Percentiles rank a stretch among this genome's conserved stretches.
These are phyloP conservation scores for Eutypella sp. DNA, from an alignment of 2,329 filamentous ascomycete species.

Conservation along the genomic window DNA sequence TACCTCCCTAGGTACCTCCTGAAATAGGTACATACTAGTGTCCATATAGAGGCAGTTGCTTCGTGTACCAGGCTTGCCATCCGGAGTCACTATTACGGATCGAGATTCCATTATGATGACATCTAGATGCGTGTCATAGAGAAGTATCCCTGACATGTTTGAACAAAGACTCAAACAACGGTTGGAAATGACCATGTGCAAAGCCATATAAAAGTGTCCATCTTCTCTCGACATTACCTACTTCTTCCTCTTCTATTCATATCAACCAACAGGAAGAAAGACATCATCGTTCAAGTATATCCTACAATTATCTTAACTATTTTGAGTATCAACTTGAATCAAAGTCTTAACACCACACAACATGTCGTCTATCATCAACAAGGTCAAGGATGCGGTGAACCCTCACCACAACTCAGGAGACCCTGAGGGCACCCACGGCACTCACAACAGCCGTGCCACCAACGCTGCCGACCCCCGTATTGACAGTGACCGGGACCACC, in stretches of 20 bases:
- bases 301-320: background rate
- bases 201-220: background rate
- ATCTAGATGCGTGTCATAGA: background rate
- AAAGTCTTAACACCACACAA: conserved; percentile 23
- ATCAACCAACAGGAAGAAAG: background rate
- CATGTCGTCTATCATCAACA: conserved; percentile 56
- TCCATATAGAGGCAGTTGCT: no score
- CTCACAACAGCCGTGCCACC: conserved; percentile 19
- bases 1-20: background rate
- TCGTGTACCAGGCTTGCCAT: no score
- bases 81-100: no score
- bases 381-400: conserved; percentile 52
- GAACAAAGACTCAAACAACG: background rate
- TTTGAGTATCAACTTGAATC: no score
- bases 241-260: background rate
- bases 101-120: background rate
- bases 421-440: conserved; percentile 27
- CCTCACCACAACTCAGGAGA: conserved; percentile 32
- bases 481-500: conserved; percentile 29
- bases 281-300: background rate
- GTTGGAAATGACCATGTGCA: background rate
- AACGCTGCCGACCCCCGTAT: conserved; percentile 29
- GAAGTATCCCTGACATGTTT: background rate
- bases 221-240: background rate
- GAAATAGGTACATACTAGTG: no score